Percentiles rank a stretch among this genome's conserved stretches.
phyloP scores from a whole-genome alignment of 2,329 filamentous ascomycete species.

The Amylocarpus encephaloides region DNA sequence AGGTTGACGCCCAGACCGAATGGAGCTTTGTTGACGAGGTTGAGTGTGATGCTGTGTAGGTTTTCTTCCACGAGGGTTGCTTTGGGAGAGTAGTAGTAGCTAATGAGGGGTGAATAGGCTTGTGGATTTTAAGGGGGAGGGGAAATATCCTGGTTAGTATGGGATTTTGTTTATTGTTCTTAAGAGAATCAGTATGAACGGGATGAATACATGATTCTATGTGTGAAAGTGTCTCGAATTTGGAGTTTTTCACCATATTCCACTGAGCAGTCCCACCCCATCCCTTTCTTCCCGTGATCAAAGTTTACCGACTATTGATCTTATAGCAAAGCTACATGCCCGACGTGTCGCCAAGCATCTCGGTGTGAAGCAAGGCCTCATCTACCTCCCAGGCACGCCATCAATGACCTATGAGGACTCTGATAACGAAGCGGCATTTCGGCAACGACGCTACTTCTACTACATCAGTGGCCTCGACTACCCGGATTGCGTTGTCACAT shows the following conservation, averaged over 20 bases:
- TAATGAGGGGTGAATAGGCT: neutral
- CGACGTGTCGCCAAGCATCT: conserved; percentile 39
- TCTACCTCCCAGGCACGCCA: conserved; percentile 49
- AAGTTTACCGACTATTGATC: neutral
- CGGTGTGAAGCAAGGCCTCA: conserved; percentile 40
- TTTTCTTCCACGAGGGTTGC: neutral
- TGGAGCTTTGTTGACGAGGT: conserved; percentile 2
- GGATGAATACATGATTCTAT: neutral
- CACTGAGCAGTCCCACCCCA: too few species aligned
- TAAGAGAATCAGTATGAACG: neutral
- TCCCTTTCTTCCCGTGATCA: neutral
- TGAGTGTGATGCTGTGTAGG: conserved; percentile 4
- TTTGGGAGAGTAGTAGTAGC: neutral
- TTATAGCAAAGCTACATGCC: conserved; percentile 44
- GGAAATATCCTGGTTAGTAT: conserved; percentile 6
- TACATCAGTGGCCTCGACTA: conserved; percentile 51
- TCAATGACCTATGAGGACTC: conserved; percentile 49
- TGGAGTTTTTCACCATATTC: too few species aligned
- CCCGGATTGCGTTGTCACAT: conserved; percentile 49
- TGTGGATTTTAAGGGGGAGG: neutral
- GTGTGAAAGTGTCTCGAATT: too few species aligned
- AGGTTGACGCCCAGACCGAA: neutral
- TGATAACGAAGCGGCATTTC: conserved; percentile 49
- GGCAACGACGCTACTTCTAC: conserved; percentile 56
- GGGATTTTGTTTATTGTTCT: neutral